Evolutionary conservation across 352 stramenopile species (phyloP).

Genomic region (Peronosclerospora sorghi): DNA sequence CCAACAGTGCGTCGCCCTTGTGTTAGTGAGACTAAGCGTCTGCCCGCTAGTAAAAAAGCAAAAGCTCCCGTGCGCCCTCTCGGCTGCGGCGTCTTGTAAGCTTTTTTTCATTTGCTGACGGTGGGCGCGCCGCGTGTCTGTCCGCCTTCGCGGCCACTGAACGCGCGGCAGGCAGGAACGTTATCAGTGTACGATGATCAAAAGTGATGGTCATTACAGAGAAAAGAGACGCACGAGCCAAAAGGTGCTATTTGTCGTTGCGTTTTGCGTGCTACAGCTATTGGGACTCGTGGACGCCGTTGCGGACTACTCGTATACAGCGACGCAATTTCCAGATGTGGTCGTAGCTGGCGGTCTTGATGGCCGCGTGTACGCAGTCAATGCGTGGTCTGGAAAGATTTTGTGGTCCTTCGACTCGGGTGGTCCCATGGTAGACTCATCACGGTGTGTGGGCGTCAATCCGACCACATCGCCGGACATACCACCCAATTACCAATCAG

Average conservation of each 20-base stretch:
- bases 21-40: constrained; percentile 1
- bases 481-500: constrained; percentile 8
- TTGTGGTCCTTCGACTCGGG: constrained; percentile 78
- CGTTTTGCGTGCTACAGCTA: background rate
- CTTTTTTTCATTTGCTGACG: constrained; percentile 6
- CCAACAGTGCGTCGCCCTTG: constrained; percentile 1
- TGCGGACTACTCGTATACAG: constrained; percentile 11
- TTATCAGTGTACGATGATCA: constrained; percentile 9
- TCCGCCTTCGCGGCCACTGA: constrained; percentile 8
- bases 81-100: constrained; percentile 8
- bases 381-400: constrained; percentile 69
- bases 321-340: constrained; percentile 26
- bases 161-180: constrained; percentile 1
- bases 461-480: constrained; percentile 4
- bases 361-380: constrained; percentile 61
- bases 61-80: constrained; percentile 1
- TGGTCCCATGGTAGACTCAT: constrained; percentile 69
- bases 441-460: constrained; percentile 21
- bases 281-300: background rate
- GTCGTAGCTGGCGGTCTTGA: constrained; percentile 64
- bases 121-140: constrained; percentile 11
- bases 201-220: constrained; percentile 4
- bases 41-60: background rate
- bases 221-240: constrained; percentile 1
- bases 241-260: constrained; percentile 2